phyloP scores from a whole-genome alignment of 1,284 basidiomycete genomes.

The Tausonia pullulans region DNA sequence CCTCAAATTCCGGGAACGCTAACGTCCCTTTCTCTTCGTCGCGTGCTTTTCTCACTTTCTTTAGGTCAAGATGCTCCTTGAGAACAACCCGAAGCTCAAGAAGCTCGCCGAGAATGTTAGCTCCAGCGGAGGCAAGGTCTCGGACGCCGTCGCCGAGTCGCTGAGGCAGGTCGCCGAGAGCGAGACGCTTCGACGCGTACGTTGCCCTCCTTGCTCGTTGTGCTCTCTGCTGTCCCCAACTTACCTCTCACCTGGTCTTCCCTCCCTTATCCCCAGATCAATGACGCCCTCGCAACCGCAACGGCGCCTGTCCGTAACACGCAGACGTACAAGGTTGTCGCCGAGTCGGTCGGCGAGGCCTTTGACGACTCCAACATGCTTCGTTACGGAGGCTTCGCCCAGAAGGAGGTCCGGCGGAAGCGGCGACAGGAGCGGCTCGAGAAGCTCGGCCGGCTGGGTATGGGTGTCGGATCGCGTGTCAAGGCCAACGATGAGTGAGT shows the following conservation, averaged over 20 bases:
- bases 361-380: slow-evolving; percentile 92
- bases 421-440: slow-evolving; percentile 61
- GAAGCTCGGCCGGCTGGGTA: slow-evolving; percentile 64
- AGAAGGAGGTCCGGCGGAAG: slow-evolving; percentile 78
- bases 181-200: slow-evolving; percentile 50
- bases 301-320: slow-evolving; percentile 93
- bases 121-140: slow-evolving; percentile 80
- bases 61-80: slow-evolving; percentile 82
- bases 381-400: slow-evolving; percentile 91
- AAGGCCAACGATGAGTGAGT: slow-evolving; percentile 68
- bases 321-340: slow-evolving; percentile 81
- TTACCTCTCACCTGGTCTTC: neutral
- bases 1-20: too few relatives aligned
- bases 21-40: neutral
- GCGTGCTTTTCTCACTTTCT: neutral
- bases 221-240: neutral
- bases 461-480: slow-evolving; percentile 41
- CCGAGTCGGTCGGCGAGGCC: slow-evolving; percentile 80
- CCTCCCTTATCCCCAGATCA: slow-evolving; percentile 44
- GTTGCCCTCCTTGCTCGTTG: neutral
- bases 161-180: slow-evolving; percentile 88
- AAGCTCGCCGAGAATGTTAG: slow-evolving; percentile 84
- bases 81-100: slow-evolving; percentile 86
- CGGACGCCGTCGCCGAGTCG: slow-evolving; percentile 84
- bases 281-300: slow-evolving; percentile 63